These are phyloP conservation scores for Solanum appendiculatum DNA, from an alignment of 257 asterid genomes.

Conservation along the genomic window DNA sequence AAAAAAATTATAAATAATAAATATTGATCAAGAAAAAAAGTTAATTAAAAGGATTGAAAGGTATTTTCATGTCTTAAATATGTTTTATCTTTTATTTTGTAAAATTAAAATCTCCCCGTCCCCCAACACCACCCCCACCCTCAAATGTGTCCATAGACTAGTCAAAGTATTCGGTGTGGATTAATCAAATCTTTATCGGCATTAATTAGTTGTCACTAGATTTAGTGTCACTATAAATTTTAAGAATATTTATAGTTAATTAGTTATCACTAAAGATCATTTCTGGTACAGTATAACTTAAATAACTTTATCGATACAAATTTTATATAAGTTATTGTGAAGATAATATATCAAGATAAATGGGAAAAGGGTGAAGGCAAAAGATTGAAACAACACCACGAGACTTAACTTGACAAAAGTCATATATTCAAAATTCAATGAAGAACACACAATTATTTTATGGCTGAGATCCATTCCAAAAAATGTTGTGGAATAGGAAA, in stretches of 20 bases:
- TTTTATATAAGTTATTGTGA: too few species aligned
- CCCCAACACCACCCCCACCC: too few species aligned
- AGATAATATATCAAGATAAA: background rate
- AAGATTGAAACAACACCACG: background rate
- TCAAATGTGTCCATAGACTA: background rate
- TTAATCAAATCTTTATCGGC: fast-evolving
- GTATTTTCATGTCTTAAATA: background rate
- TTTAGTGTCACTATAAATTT: too few species aligned
- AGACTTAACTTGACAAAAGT: background rate
- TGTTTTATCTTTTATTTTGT: background rate
- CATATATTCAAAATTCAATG: background rate
- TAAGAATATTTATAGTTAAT: too few species aligned
- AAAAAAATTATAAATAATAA: background rate
- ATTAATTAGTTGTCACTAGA: too few species aligned
- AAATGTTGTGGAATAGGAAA: background rate
- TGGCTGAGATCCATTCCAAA: background rate
- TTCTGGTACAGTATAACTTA: background rate
- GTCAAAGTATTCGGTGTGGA: background rate
- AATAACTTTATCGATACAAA: background rate
- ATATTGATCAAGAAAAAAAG: background rate
- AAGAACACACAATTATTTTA: background rate
- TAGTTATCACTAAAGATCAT: too few species aligned
- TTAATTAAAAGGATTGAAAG: background rate
- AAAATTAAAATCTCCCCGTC: background rate
- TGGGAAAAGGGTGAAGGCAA: background rate